Conservation (phyloP, 768 basidiomycete species). For the Russula sp. region DNA sequence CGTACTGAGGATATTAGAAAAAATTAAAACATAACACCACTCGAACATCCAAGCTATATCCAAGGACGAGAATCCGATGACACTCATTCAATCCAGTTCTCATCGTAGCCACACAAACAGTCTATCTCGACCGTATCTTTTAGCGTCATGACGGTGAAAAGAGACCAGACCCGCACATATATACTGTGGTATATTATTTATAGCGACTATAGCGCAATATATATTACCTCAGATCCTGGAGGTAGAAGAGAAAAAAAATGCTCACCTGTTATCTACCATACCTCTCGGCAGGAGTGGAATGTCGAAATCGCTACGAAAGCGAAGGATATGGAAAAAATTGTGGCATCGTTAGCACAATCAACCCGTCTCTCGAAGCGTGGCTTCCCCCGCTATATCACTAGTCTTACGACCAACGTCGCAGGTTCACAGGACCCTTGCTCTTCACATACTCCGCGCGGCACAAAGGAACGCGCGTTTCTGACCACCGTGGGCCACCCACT, state of each 20-base stretch:
- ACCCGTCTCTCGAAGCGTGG: slow-evolving; percentile 4
- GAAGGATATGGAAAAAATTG: slow-evolving; percentile 18
- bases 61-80: too few species aligned
- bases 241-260: background rate
- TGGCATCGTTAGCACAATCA: slow-evolving; percentile 12
- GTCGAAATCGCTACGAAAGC: slow-evolving; percentile 14
- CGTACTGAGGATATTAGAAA: too few species aligned
- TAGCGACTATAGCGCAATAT: background rate
- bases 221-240: background rate
- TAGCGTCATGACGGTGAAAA: too few species aligned
- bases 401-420: slow-evolving; percentile 13
- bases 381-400: slow-evolving; percentile 19
- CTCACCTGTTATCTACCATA: background rate
- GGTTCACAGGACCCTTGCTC: slow-evolving; percentile 16
- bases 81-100: too few species aligned
- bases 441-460: slow-evolving; percentile 10
- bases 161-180: too few species aligned
- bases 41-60: too few species aligned
- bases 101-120: too few species aligned
- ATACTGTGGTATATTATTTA: too few species aligned
- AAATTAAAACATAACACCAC: too few species aligned
- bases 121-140: too few species aligned
- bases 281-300: background rate
- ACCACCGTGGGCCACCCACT: slow-evolving; percentile 8
- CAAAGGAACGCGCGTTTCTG: slow-evolving; percentile 14